Conservation (phyloP, 176 grass and related monocot genomes). For the Musa troglodytarum region DNA sequence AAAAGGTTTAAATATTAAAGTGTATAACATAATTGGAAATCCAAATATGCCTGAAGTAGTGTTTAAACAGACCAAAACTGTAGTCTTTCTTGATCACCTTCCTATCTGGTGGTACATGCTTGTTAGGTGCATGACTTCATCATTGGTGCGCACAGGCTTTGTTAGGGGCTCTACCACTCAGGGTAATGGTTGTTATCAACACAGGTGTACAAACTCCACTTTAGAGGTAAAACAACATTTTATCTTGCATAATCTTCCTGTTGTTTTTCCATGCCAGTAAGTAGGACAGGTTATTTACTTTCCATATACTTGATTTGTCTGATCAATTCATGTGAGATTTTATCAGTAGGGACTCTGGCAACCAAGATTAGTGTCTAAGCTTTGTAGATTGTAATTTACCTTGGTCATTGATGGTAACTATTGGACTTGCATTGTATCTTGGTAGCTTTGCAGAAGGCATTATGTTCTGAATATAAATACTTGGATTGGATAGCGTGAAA, state of each 20-base stretch:
- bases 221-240: conserved; percentile 43
- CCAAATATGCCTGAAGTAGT: neutral
- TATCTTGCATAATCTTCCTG: neutral
- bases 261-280: neutral
- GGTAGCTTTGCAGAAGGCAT: neutral
- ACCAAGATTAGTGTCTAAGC: neutral
- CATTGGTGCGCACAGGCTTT: conserved; percentile 95
- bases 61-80: neutral
- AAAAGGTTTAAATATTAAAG: too few species aligned
- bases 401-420: neutral
- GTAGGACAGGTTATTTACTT: neutral
- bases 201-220: conserved; percentile 76
- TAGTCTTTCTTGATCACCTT: neutral
- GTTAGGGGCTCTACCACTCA: conserved; percentile 96
- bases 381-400: neutral
- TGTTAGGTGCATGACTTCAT: conserved; percentile 88
- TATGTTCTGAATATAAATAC: neutral
- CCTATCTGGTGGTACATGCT: neutral
- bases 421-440: neutral
- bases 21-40: neutral
- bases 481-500: neutral
- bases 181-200: conserved; percentile 98
- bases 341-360: too few species aligned
- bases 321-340: neutral
- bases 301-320: neutral